A percentile compares a stretch with the other conserved stretches of the same genome.
phyloP scores from a whole-genome alignment of 164 flowering plant species.

The Aristolochia californica region DNA sequence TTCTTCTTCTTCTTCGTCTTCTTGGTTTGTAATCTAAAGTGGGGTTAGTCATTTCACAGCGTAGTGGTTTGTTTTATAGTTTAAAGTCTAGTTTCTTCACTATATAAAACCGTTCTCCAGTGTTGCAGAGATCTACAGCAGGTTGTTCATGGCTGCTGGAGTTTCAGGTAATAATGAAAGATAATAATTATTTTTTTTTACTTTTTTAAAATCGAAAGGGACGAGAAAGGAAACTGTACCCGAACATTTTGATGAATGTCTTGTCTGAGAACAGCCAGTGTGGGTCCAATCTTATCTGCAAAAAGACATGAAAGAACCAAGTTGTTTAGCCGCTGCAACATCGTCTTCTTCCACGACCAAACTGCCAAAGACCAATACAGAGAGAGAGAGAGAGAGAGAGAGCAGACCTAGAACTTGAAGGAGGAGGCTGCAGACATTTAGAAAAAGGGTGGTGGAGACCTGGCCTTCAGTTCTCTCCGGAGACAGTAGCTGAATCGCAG shows the following conservation, averaged over 20 bases:
- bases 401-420: constrained; percentile 67
- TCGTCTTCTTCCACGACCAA: too few relatives aligned
- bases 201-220: background rate
- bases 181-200: background rate
- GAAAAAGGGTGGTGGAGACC: constrained; percentile 50
- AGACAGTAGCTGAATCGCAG: constrained; percentile 59
- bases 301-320: background rate
- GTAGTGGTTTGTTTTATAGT: too few relatives aligned
- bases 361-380: background rate
- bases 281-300: constrained; percentile 91
- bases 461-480: constrained; percentile 9
- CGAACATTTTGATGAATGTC: constrained; percentile 62
- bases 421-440: constrained; percentile 45
- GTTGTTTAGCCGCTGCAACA: too few relatives aligned
- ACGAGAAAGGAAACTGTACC: constrained; percentile 20
- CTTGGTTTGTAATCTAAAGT: too few relatives aligned
- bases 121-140: too few relatives aligned
- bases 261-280: constrained; percentile 79
- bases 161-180: background rate
- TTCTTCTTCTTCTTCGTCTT: too few relatives aligned
- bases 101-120: too few relatives aligned
- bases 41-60: too few relatives aligned
- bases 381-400: constrained; percentile 12
- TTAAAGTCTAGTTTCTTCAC: too few relatives aligned
- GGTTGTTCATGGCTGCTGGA: background rate